Base-by-base conservation (phyloP, 1,284 basidiomycete genomes). In the Ganoderma multipileum region DNA sequence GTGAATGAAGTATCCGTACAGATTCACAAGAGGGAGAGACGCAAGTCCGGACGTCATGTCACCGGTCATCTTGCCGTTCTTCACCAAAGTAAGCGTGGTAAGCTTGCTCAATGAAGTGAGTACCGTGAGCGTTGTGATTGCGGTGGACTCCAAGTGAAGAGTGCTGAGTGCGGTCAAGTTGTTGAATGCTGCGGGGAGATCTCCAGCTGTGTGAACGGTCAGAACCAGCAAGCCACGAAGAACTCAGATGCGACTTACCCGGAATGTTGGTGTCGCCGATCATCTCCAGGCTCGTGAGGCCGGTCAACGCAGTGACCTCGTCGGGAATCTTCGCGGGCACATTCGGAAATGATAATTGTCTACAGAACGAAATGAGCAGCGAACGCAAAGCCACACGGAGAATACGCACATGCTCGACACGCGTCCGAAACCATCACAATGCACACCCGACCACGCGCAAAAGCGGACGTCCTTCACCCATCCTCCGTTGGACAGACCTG, bases 391-490 rank as follows among this genome's bases (percentile, higher is more conserved):
- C 18, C 42, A 6, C 2, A 9, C 39, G 30, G 58, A 36, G 54
- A 26, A 42, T 8, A 81, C 86, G 72, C 68, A 87, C 86, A 87
- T 71, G 33, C 80, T 81, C n/a, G 79, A 76, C 4, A 87, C 81
- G 30, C 75, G 74, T 2, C 85, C 85, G 23, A 79, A 76, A 2
- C 78, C 75, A 72, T 84, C 81, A 68, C 86, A 87, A 30, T 69
- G 75, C 1, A 87, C 82, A 2, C 87, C 86, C 18, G 73, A 78
- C 86, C 86, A 87, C 0, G 81, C 76, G 71, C 86, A 87, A 68
- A 85, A 85, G 42, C 80, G 78, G 33, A 82, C 75, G 64, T 87
- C 83, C 70, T 83, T 80, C 58, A 82, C 80, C 86, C 86, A 87
- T 1, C 82, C 82, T 4, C 81, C 81, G n/a, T 80, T 82, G 44